Evolutionary conservation across 495 filamentous ascomycete genomes (phyloP).

Genomic region (Tirmania nivea): DNA sequence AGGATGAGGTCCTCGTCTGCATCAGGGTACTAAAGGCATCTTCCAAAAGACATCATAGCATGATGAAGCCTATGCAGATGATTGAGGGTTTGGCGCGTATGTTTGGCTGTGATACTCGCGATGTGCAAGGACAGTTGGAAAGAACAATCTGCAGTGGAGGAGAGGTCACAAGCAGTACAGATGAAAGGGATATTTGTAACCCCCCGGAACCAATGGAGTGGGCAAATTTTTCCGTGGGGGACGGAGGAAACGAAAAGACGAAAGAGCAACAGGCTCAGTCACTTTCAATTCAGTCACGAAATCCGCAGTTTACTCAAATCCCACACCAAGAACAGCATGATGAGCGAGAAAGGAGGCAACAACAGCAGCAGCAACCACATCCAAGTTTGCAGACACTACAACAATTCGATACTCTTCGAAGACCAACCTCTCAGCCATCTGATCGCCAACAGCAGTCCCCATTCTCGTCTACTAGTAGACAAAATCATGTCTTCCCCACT

Average conservation of each 20-base stretch:
- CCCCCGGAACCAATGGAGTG: not conserved
- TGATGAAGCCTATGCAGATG: conserved; percentile 12
- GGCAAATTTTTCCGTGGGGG: not conserved
- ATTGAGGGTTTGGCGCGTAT: conserved; percentile 16
- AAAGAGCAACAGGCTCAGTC: too few relatives aligned
- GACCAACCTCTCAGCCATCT: too few relatives aligned
- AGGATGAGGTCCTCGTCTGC: conserved; percentile 14
- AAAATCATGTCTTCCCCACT: too few relatives aligned
- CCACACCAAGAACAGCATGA: not conserved
- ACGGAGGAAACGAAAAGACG: not conserved
- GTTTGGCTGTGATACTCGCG: conserved; percentile 14
- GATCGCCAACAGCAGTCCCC: too few relatives aligned
- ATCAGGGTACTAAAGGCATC: conserved; percentile 11
- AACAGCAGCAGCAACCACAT: too few relatives aligned
- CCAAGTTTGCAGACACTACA: too few relatives aligned
- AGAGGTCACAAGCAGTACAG: too few relatives aligned
- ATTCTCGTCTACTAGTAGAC: too few relatives aligned
- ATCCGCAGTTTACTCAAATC: not conserved
- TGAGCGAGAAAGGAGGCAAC: too few relatives aligned
- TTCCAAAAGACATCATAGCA: conserved; percentile 7
- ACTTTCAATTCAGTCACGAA: too few relatives aligned
- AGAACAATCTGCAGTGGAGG: not conserved
- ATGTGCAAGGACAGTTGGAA: not conserved
- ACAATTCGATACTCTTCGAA: too few relatives aligned
- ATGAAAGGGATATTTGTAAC: not conserved